A percentile compares a stretch with the other conserved stretches of the same genome.
phyloP scores from a whole-genome alignment of 1,284 basidiomycete genomes.

The Cutaneotrichosporon sp. region DNA sequence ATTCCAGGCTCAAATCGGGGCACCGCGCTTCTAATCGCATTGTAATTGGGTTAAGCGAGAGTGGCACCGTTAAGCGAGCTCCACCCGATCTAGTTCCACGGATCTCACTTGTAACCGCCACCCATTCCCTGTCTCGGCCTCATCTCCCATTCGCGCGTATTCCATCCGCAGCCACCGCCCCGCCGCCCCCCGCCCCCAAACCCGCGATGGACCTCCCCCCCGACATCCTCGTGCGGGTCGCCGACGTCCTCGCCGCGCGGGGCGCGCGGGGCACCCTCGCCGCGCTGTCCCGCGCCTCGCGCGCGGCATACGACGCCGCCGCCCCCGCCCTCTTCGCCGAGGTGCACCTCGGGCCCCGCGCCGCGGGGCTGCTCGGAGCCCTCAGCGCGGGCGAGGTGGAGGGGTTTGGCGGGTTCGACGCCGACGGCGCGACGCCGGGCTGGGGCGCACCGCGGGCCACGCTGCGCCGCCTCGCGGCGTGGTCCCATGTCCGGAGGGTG shows the following conservation, averaged over 20 bases:
- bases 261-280: constrained; percentile 19
- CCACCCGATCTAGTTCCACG: neutral
- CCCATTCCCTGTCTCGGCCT: neutral
- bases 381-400: neutral
- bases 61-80: neutral
- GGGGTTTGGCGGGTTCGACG: constrained; percentile 4
- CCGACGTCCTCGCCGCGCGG: constrained; percentile 17
- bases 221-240: constrained; percentile 32
- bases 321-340: constrained; percentile 27
- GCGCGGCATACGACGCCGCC: constrained; percentile 26
- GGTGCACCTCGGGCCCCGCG: constrained; percentile 8
- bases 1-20: no score
- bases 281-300: constrained; percentile 18
- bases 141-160: neutral
- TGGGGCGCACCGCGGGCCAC: neutral
- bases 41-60: no score
- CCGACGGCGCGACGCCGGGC: neutral
- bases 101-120: neutral
- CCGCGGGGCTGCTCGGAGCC: neutral
- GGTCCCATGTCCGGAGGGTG: constrained; percentile 9
- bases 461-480: neutral
- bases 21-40: no score
- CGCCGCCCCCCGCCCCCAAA: neutral
- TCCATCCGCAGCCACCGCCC: neutral
- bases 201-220: neutral